These are phyloP conservation scores for Aleurites moluccanus DNA, from an alignment of 441 rosid genomes.

Conservation along the genomic window DNA sequence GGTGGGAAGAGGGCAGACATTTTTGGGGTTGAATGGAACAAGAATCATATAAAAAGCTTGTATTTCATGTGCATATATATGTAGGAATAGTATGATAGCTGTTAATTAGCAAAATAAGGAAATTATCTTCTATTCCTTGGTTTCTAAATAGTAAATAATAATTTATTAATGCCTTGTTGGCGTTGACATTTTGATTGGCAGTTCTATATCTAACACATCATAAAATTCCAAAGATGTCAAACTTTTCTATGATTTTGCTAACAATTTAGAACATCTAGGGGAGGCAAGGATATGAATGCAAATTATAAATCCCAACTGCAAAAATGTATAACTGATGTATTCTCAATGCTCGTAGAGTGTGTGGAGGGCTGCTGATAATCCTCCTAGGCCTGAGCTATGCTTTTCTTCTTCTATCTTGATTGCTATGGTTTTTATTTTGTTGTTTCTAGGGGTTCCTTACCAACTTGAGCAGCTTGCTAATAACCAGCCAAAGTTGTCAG, in stretches of 20 bases:
- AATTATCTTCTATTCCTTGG: background rate
- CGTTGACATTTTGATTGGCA: background rate
- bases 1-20: background rate
- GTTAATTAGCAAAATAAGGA: background rate
- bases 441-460: constrained; percentile 79
- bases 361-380: background rate
- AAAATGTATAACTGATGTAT: background rate
- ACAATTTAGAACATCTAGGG: background rate
- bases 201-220: background rate
- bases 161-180: background rate
- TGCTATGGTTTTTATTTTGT: constrained; percentile 23
- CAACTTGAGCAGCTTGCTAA: constrained; percentile 81
- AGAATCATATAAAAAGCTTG: background rate
- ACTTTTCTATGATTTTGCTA: background rate
- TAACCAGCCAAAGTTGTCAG: constrained; percentile 85
- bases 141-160: background rate
- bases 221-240: background rate
- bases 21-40: background rate
- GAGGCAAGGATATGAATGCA: background rate
- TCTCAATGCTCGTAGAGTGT: background rate
- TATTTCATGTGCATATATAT: background rate
- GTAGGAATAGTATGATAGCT: background rate
- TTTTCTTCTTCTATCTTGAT: constrained; percentile 1
- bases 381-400: background rate
- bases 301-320: background rate